A percentile compares a stretch with the other conserved stretches of the same genome.
Conservation (phyloP, 2,329 filamentous ascomycete genomes). For the Botryotinia narcissicola region DNA sequence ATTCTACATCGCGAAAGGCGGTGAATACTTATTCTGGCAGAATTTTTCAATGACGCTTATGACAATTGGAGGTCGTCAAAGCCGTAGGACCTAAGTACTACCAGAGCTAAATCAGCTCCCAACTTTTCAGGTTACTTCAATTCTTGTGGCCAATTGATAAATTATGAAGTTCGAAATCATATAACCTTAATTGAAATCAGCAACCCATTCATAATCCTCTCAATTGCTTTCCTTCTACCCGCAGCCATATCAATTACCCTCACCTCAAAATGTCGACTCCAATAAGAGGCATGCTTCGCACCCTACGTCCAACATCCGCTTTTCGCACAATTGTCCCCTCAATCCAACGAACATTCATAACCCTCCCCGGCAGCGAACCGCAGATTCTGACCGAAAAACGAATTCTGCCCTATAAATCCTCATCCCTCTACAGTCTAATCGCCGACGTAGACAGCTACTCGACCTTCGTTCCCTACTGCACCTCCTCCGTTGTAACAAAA, state of each 20-base stretch:
- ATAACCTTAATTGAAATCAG: neutral
- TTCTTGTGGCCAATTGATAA: neutral
- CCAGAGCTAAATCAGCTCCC: slow-evolving; percentile 2
- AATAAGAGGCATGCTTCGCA: slow-evolving; percentile 28
- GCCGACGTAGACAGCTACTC: slow-evolving; percentile 84
- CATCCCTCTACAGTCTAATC: slow-evolving; percentile 77
- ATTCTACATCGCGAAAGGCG: neutral
- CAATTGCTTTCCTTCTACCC: neutral
- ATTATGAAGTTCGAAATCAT: neutral
- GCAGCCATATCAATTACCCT: neutral
- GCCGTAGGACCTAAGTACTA: neutral
- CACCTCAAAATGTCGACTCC: slow-evolving; percentile 26
- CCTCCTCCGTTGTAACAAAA: slow-evolving; percentile 70
- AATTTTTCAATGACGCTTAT: slow-evolving; percentile 6
- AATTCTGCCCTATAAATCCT: slow-evolving; percentile 70
- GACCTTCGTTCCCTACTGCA: slow-evolving; percentile 89
- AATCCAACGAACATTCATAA: slow-evolving; percentile 45
- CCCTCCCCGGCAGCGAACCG: slow-evolving; percentile 40
- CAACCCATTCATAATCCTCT: neutral
- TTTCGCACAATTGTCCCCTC: slow-evolving; percentile 24
- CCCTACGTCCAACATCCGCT: slow-evolving; percentile 26
- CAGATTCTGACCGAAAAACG: slow-evolving; percentile 72
- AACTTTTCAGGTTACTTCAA: neutral
- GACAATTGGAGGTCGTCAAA: neutral
- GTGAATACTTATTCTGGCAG: neutral